Percentiles rank a stretch among this genome's conserved stretches.
Conservation (phyloP, 2,329 filamentous ascomycete species). For the Sarocladium oryzae region DNA sequence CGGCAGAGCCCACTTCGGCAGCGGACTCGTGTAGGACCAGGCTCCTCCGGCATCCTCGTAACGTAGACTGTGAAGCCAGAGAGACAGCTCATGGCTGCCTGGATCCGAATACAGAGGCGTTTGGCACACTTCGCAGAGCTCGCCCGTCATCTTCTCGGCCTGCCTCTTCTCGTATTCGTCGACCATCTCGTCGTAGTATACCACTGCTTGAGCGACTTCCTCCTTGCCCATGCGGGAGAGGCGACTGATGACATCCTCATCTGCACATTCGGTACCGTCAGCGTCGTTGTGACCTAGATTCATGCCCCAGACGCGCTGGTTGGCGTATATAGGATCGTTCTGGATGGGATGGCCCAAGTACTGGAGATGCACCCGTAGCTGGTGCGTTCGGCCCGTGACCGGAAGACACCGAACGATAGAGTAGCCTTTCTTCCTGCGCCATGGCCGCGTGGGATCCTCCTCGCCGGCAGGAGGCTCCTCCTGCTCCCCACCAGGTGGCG, state of each 20-base stretch:
- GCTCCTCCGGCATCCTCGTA: conserved; percentile 78
- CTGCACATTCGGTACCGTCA: conserved; percentile 63
- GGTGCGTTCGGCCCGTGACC: conserved; percentile 89
- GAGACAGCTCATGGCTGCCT: conserved; percentile 78
- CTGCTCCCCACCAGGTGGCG: conserved; percentile 33
- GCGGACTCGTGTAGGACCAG: conserved; percentile 81
- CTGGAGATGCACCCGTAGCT: conserved; percentile 90
- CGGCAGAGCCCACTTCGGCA: conserved; percentile 83
- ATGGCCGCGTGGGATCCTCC: conserved; percentile 26
- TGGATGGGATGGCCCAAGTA: conserved; percentile 91
- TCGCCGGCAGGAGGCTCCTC: conserved; percentile 18
- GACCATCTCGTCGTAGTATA: conserved; percentile 92
- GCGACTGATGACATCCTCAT: conserved; percentile 83
- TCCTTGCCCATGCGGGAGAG: conserved; percentile 89
- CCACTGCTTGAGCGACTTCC: conserved; percentile 82
- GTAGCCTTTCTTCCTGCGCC: conserved; percentile 65
- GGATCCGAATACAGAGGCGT: conserved; percentile 93
- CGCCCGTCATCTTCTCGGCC: conserved; percentile 87
- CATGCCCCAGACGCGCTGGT: conserved; percentile 83
- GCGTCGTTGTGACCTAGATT: conserved; percentile 63
- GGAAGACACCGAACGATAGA: conserved; percentile 92
- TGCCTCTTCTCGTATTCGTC: conserved; percentile 83
- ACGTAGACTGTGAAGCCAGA: conserved; percentile 87
- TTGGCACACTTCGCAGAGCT: conserved; percentile 72
- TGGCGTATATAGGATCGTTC: conserved; percentile 97